These are phyloP conservation scores for Cladorrhinum sp. DNA, from an alignment of 2,329 filamentous ascomycete species.

Conservation along the genomic window DNA sequence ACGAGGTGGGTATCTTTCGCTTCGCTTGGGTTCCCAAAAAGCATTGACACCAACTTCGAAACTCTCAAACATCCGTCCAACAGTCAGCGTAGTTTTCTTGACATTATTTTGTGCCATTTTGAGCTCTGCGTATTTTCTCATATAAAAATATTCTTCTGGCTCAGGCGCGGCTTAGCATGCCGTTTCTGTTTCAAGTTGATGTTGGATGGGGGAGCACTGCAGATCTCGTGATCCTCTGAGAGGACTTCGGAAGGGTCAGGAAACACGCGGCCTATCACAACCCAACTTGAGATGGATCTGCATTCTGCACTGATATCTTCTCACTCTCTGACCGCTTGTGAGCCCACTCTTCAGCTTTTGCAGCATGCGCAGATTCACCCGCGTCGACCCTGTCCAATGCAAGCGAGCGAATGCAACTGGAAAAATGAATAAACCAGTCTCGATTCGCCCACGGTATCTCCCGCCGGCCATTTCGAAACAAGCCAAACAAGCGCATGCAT, in stretches of 20 bases:
- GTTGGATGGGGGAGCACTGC: background rate
- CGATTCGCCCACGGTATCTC: too few relatives aligned
- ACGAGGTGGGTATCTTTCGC: background rate
- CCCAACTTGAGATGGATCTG: background rate
- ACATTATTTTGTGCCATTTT: background rate
- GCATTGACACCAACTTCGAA: background rate
- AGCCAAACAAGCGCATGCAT: constrained; percentile 10
- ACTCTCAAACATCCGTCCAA: constrained; percentile 3
- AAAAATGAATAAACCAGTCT: background rate
- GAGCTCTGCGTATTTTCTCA: background rate
- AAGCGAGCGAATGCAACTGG: background rate
- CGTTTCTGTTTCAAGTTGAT: background rate
- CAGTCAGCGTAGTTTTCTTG: background rate
- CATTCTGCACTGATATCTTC: background rate
- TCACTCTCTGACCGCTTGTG: background rate
- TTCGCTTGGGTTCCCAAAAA: background rate
- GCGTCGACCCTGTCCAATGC: background rate
- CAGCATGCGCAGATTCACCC: background rate
- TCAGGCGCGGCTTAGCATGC: background rate
- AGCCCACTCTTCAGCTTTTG: background rate
- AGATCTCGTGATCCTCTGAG: background rate
- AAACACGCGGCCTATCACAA: background rate
- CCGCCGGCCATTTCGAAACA: constrained; percentile 13
- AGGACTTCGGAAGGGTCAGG: background rate
- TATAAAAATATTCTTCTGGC: background rate